phyloP scores from a whole-genome alignment of 352 stramenopile genomes.

The Peronospora farinosa region DNA sequence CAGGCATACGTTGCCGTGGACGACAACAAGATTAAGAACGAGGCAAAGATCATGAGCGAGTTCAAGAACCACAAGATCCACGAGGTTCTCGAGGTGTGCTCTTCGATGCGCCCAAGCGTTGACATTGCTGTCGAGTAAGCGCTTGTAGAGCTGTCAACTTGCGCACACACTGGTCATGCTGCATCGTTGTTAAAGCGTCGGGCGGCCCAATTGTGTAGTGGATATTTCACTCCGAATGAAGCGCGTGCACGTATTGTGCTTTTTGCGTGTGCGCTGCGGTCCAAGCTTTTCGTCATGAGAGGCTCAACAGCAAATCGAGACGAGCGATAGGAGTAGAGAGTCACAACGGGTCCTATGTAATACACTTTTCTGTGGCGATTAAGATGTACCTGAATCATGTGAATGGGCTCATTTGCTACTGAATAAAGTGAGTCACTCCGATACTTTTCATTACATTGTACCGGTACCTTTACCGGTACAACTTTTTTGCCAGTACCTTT shows the following conservation, averaged over 20 bases:
- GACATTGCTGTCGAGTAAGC: slow-evolving; percentile 89
- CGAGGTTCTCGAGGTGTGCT: slow-evolving; percentile 92
- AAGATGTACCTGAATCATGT: too few relatives aligned
- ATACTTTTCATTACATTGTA: too few relatives aligned
- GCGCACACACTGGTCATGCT: background rate
- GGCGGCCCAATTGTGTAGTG: slow-evolving; percentile 11
- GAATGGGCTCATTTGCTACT: too few relatives aligned
- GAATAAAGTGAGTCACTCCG: too few relatives aligned
- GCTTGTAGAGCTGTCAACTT: slow-evolving; percentile 2
- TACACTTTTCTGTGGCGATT: slow-evolving; percentile 15
- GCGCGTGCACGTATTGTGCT: slow-evolving; percentile 13
- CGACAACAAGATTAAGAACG: slow-evolving; percentile 85
- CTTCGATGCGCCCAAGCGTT: slow-evolving; percentile 92
- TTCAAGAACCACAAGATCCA: slow-evolving; percentile 97
- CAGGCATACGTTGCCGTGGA: slow-evolving; percentile 94
- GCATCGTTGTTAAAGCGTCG: slow-evolving; percentile 3
- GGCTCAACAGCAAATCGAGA: background rate
- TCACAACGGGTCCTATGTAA: slow-evolving; percentile 16
- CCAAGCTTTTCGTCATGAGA: slow-evolving; percentile 3
- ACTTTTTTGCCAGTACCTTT: too few relatives aligned
- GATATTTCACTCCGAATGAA: slow-evolving; percentile 6
- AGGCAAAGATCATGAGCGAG: slow-evolving; percentile 86
- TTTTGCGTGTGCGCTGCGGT: slow-evolving; percentile 5
- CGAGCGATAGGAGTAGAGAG: slow-evolving; percentile 5
- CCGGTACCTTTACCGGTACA: too few relatives aligned